Percentiles rank a stretch among this genome's conserved stretches.
phyloP scores from a whole-genome alignment of 192 early-diverging fungal genomes.

The Entrophospora sp. region DNA sequence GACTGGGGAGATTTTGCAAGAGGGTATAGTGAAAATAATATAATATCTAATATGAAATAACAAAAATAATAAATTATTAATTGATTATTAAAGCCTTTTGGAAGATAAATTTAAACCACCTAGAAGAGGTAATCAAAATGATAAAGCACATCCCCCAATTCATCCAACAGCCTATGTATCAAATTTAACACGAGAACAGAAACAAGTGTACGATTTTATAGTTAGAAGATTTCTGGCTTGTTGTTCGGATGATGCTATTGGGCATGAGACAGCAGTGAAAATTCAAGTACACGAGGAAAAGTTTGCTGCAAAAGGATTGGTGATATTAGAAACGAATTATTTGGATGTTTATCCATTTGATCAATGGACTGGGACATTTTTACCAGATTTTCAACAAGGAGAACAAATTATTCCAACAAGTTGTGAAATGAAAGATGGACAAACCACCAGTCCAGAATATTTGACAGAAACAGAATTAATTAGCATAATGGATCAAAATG shows the following conservation, averaged over 20 bases:
- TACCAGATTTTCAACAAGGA: constrained; percentile 63
- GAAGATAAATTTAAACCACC: constrained; percentile 64
- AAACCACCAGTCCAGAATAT: constrained; percentile 63
- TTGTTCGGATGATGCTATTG: constrained; percentile 86
- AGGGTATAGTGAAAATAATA: constrained; percentile 23
- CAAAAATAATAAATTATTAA: neutral
- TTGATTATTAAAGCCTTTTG: constrained; percentile 35
- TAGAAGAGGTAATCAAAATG: constrained; percentile 77
- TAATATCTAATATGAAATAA: neutral
- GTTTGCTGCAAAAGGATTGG: constrained; percentile 71
- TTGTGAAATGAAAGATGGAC: constrained; percentile 57
- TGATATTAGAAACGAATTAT: constrained; percentile 79
- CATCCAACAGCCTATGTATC: constrained; percentile 64
- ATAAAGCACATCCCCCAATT: constrained; percentile 97
- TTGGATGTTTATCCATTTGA: constrained; percentile 91
- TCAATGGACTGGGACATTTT: constrained; percentile 64
- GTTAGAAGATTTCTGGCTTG: constrained; percentile 82
- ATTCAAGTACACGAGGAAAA: constrained; percentile 62
- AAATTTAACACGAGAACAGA: constrained; percentile 39
- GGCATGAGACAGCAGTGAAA: constrained; percentile 69
- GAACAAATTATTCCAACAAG: constrained; percentile 60
- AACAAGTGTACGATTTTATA: constrained; percentile 80
- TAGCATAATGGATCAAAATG: constrained; percentile 82
- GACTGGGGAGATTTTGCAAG: constrained; percentile 36
- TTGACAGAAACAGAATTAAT: constrained; percentile 85